phyloP scores from a whole-genome alignment of 306 rosid species.

The Quercus suber region DNA sequence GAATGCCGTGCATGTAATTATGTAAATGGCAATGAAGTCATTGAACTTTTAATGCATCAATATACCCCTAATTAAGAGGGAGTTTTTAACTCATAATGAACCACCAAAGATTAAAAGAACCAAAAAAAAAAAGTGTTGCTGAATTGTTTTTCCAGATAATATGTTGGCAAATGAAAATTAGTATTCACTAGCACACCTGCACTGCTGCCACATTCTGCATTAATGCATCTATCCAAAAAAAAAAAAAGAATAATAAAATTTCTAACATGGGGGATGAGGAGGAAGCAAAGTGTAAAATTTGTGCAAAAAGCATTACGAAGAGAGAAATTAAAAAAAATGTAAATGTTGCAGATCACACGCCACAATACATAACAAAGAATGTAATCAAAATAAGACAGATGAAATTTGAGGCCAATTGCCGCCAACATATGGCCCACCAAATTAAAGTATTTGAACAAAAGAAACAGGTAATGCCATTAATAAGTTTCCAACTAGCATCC shows the following conservation, averaged over 20 bases:
- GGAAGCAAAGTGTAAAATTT: background rate
- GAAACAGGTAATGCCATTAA: constrained; percentile 17
- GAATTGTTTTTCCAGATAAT: too few relatives aligned
- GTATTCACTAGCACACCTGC: too few relatives aligned
- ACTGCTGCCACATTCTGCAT: too few relatives aligned
- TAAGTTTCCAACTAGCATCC: constrained; percentile 34
- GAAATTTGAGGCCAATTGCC: constrained; percentile 19
- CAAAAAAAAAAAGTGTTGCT: too few relatives aligned
- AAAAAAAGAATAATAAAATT: background rate
- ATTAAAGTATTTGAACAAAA: background rate
- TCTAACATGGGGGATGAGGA: background rate
- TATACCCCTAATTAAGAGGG: background rate
- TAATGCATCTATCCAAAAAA: too few relatives aligned
- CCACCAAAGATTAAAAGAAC: too few relatives aligned
- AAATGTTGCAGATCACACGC: constrained; percentile 6
- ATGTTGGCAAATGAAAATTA: too few relatives aligned
- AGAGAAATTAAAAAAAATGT: background rate
- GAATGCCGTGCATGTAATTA: too few relatives aligned
- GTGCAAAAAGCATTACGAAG: background rate
- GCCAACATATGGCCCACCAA: constrained; percentile 21
- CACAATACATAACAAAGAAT: constrained; percentile 19
- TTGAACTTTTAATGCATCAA: background rate
- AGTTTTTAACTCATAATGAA: too few relatives aligned
- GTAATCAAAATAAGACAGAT: constrained; percentile 12
- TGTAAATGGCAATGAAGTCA: background rate